Percentiles rank a stretch among this genome's conserved stretches.
phyloP scores from a whole-genome alignment of 176 grass and related monocot species.

The Oryza australiensis region DNA sequence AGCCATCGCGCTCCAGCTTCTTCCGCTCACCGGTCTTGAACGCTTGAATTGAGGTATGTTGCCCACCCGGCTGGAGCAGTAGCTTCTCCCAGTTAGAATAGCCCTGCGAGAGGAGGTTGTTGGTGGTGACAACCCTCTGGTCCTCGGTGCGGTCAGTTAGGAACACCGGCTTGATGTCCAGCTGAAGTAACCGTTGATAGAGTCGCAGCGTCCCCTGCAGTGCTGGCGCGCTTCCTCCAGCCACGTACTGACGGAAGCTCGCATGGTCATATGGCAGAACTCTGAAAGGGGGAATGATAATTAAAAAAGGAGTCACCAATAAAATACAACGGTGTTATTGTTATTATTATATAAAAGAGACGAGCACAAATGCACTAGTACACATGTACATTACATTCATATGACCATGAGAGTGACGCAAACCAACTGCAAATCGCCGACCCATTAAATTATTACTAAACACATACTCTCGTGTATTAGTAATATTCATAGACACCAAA shows the following conservation, averaged over 20 bases:
- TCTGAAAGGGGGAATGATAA: neutral
- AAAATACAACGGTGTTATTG: no score
- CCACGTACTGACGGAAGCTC: conserved; percentile 37
- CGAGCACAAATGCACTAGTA: no score
- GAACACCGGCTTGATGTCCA: conserved; percentile 52
- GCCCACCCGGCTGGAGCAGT: conserved; percentile 36
- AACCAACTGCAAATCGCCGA: no score
- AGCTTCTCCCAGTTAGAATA: conserved; percentile 39
- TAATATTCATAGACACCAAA: no score
- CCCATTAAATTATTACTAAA: no score
- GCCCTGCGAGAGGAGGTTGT: conserved; percentile 37
- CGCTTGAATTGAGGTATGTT: conserved; percentile 5
- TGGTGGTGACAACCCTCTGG: conserved; percentile 4
- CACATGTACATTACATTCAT: no score
- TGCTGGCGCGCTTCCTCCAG: conserved; percentile 24
- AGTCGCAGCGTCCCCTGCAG: conserved; percentile 47
- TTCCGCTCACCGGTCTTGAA: conserved; percentile 49
- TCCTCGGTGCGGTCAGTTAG: conserved; percentile 48
- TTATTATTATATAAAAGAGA: no score
- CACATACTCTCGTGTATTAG: fast-evolving
- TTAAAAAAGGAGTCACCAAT: no score
- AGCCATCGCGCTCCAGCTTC: conserved; percentile 38
- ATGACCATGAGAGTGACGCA: no score
- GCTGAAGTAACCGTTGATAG: conserved; percentile 33
- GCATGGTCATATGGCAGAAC: conserved; percentile 33